phyloP scores from a whole-genome alignment of 805 yeast species.

The Wickerhamia fluorescens region DNA sequence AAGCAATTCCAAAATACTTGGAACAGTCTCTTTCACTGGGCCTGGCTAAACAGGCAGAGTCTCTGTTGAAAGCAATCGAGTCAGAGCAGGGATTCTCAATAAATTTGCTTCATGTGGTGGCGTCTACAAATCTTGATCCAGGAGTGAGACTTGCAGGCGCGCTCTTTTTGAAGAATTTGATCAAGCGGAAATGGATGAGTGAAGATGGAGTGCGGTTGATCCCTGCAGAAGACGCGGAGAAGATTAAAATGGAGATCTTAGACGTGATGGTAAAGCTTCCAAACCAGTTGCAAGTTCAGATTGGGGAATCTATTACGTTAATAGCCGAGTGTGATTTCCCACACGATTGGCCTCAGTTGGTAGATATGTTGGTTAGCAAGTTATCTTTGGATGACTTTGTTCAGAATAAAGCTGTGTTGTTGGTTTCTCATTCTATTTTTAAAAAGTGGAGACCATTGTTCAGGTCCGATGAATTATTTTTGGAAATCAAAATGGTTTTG shows the following conservation, averaged over 20 bases:
- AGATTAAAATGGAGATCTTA: slow-evolving; percentile 71
- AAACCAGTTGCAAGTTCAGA: slow-evolving; percentile 74
- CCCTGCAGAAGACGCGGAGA: slow-evolving; percentile 50
- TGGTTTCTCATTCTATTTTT: slow-evolving; percentile 93
- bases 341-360: slow-evolving; percentile 71
- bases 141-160: slow-evolving; percentile 82
- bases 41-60: slow-evolving; percentile 62
- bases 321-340: slow-evolving; percentile 98
- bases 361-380: slow-evolving; percentile 65
- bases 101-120: slow-evolving; percentile 68
- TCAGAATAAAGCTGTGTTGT: slow-evolving; percentile 75
- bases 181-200: slow-evolving; percentile 82
- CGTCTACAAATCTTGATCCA: slow-evolving; percentile 45
- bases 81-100: slow-evolving; percentile 66
- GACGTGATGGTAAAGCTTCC: slow-evolving; percentile 84
- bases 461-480: slow-evolving; percentile 81
- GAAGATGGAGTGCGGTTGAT: slow-evolving; percentile 77
- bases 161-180: slow-evolving; percentile 79
- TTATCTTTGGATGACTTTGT: slow-evolving; percentile 61
- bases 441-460: slow-evolving; percentile 95
- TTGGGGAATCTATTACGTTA: slow-evolving; percentile 87
- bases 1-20: slow-evolving; percentile 46
- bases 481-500: slow-evolving; percentile 81
- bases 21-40: slow-evolving; percentile 61
- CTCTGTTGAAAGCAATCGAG: slow-evolving; percentile 56